These are phyloP conservation scores for Fomitopsis palustris DNA, from an alignment of 1,284 basidiomycete genomes.

Conservation along the genomic window DNA sequence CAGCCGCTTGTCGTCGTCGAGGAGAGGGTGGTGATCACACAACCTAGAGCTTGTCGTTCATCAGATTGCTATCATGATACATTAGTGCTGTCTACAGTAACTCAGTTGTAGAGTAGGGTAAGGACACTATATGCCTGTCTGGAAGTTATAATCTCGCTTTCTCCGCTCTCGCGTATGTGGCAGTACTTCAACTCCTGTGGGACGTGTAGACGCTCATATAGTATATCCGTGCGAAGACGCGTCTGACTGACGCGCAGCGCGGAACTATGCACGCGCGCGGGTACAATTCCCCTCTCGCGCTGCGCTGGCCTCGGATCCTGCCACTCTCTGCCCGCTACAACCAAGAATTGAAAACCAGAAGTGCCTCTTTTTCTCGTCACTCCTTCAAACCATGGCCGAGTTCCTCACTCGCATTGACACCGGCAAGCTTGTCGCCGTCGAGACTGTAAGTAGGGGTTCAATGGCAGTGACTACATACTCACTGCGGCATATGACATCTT, in stretches of 20 bases:
- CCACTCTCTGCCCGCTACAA: background rate
- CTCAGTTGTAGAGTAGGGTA: background rate
- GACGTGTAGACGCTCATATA: background rate
- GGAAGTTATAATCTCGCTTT: background rate
- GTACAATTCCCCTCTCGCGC: background rate
- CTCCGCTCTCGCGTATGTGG: background rate
- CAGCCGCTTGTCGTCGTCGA: conserved; percentile 38
- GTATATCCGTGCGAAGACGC: background rate
- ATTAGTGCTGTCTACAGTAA: background rate
- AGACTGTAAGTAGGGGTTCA: conserved; percentile 45
- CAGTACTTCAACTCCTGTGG: too few relatives aligned
- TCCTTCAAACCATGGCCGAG: conserved; percentile 47
- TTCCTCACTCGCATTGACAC: conserved; percentile 69
- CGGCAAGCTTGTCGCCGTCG: conserved; percentile 59
- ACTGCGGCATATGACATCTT: background rate
- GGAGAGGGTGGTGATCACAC: conserved; percentile 6
- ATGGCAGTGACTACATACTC: background rate
- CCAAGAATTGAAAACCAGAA: background rate
- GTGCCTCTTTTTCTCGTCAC: background rate
- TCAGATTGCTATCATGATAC: background rate
- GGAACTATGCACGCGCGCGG: background rate
- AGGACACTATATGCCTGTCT: background rate
- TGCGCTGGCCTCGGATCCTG: background rate
- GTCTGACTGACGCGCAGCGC: background rate
- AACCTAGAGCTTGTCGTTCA: background rate